Evolutionary conservation across 768 basidiomycete genomes (phyloP), one percentile per base, ranked within the genome.

Genomic region (Lactifluus pinguis): DNA sequence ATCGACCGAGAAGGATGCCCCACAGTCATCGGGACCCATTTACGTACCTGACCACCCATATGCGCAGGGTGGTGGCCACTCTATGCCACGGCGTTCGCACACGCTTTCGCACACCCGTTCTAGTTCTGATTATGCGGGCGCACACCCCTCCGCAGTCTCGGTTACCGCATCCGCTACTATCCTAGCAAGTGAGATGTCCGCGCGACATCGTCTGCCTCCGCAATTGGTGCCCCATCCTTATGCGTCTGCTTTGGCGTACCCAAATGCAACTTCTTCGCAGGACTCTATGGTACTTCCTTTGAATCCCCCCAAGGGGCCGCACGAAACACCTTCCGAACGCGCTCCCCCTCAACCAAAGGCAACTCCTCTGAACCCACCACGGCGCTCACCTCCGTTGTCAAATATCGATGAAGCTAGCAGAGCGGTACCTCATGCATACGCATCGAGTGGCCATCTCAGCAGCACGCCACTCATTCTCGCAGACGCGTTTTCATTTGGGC

Each of bases 401-500:
- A 42, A 48, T 52, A 21, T 44, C 42, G 50, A 25, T 21, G 60
- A 51, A 29, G n/a, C 41, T 25, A 42, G 19, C 15, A 55, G 19
- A 39, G 21, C 10, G 7, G 30, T 15, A 6, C 36, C 30, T 4
- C 65, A 66, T 44, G 65, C 63, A 13, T 66, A 66, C 25, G 65
- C 65, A 4, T 50, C 34, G 6, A 45, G 53, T 19, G 47, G 52
- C 38, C 48, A 53, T 8, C 36, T 42, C 50, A 56, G 56, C 17
- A 53, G 63, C 9, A 63, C 32, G 14, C 59, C 65, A 29, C 80
- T 83, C 44, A 84, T 82, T 11, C 78, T 88, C 8, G 85, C 81
- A 9, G 85, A 87, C 61, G 81, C 83, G 17, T 75, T 90, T 39
- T 79, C 78, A 2, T 79, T 80, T 66, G 71, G 68, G 73, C 79